phyloP scores from a whole-genome alignment of 2,329 filamentous ascomycete genomes.

The Triangularia setosa region DNA sequence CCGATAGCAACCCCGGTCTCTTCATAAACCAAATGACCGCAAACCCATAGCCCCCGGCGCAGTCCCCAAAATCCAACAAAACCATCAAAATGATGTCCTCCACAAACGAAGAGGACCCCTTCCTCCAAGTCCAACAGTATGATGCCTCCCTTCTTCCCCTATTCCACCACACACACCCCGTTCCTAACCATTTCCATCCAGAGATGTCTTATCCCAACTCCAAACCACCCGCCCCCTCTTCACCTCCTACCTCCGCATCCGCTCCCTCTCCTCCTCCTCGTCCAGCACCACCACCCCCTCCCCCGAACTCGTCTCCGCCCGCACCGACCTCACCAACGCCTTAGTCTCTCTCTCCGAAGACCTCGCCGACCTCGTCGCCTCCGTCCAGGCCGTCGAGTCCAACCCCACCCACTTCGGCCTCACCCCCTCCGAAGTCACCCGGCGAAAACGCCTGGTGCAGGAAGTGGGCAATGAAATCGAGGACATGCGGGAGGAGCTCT shows the following conservation, averaged over 20 bases:
- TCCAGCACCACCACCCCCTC: constrained; percentile 65
- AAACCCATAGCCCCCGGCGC: background rate
- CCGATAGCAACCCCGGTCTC: background rate
- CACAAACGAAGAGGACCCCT: constrained; percentile 63
- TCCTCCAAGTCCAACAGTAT: constrained; percentile 69
- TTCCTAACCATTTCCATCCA: constrained; percentile 84
- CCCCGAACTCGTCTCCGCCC: constrained; percentile 79
- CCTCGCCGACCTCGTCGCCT: constrained; percentile 80
- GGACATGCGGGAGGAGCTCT: constrained; percentile 80
- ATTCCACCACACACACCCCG: constrained; percentile 37
- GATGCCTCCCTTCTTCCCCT: constrained; percentile 25
- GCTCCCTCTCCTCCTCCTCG: constrained; percentile 69
- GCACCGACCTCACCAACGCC: constrained; percentile 62
- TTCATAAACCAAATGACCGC: background rate
- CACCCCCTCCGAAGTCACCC: constrained; percentile 73
- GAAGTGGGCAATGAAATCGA: constrained; percentile 88
- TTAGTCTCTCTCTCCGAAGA: constrained; percentile 73
- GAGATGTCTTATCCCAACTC: constrained; percentile 84
- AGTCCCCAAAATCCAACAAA: background rate
- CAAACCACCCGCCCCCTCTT: constrained; percentile 80
- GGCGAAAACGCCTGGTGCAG: constrained; percentile 76
- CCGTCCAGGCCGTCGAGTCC: constrained; percentile 81
- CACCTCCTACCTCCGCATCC: constrained; percentile 92
- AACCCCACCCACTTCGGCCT: constrained; percentile 86
- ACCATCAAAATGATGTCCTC: constrained; percentile 61